Conservation (phyloP, 768 basidiomycete genomes). For the Mycena alexandri region DNA sequence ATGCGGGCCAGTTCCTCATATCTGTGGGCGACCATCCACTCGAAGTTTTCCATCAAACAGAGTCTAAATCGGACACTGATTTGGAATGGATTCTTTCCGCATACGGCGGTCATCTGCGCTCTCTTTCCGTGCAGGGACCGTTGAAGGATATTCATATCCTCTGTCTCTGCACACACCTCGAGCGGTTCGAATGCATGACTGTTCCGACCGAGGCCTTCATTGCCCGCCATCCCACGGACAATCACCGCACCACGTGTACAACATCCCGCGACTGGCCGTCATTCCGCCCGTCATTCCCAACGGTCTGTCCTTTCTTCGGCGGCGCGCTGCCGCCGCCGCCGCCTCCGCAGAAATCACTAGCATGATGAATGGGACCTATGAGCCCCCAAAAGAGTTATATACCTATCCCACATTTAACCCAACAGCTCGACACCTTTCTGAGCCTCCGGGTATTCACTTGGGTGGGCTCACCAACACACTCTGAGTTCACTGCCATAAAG, state of each 20-base stretch:
- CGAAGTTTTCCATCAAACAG: too few species aligned
- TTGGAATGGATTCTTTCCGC: too few species aligned
- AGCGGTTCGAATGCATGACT: conserved; percentile 12
- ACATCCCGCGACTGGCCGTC: background rate
- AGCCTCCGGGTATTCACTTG: background rate
- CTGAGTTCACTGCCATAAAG: background rate
- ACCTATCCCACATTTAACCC: too few species aligned
- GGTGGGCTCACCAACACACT: background rate
- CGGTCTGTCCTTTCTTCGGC: too few species aligned
- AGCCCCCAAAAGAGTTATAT: too few species aligned
- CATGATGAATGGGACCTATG: too few species aligned
- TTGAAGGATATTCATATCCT: background rate
- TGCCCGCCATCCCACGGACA: background rate
- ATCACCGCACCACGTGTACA: conserved; percentile 2
- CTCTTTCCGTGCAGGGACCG: background rate
- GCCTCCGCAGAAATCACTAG: too few species aligned
- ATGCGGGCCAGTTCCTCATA: too few species aligned
- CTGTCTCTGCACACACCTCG: conserved; percentile 3
- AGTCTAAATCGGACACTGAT: too few species aligned
- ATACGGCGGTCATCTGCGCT: background rate
- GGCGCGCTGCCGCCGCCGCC: too few species aligned
- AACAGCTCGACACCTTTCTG: background rate
- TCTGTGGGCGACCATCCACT: too few species aligned
- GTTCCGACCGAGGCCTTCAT: conserved; percentile 2
- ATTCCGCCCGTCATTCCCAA: too few species aligned